A percentile compares a stretch with the other conserved stretches of the same genome.
These are phyloP conservation scores for Chaetoscypha palmicola DNA, from an alignment of 2,329 filamentous ascomycete genomes.

Conservation along the genomic window DNA sequence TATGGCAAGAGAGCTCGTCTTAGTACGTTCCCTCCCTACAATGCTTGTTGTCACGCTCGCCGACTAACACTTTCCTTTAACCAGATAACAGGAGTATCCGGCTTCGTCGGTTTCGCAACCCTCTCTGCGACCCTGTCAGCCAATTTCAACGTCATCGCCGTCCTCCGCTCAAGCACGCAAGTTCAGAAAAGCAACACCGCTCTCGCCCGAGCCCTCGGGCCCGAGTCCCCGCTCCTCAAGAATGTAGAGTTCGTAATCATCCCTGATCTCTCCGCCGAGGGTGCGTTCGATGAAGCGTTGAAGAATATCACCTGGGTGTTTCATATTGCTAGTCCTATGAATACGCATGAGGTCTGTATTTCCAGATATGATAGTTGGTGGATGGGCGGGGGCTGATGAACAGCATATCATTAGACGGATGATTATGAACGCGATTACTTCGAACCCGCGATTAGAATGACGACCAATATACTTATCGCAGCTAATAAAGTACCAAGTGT, in stretches of 20 bases:
- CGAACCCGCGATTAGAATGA: slow-evolving; percentile 14
- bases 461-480: slow-evolving; percentile 15
- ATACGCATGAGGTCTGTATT: neutral
- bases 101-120: slow-evolving; percentile 18
- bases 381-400: neutral
- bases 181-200: neutral
- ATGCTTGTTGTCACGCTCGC: too few relatives aligned
- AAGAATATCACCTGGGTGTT: slow-evolving; percentile 8
- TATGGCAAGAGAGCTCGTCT: too few relatives aligned
- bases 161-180: neutral
- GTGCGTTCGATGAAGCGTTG: slow-evolving; percentile 9
- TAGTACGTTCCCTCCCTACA: too few relatives aligned
- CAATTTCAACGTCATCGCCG: neutral
- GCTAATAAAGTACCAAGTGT: slow-evolving; percentile 13
- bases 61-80: too few relatives aligned
- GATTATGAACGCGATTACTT: slow-evolving; percentile 10
- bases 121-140: slow-evolving; percentile 6
- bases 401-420: neutral
- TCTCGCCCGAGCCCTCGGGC: neutral
- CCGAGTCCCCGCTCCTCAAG: neutral
- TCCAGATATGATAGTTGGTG: too few relatives aligned
- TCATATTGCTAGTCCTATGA: slow-evolving; percentile 12
- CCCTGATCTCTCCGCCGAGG: slow-evolving; percentile 7
- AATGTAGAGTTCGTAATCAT: slow-evolving; percentile 9
- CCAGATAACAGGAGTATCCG: slow-evolving; percentile 18